Conservation (phyloP, 805 yeast species). For the Grigorovia humatica region DNA sequence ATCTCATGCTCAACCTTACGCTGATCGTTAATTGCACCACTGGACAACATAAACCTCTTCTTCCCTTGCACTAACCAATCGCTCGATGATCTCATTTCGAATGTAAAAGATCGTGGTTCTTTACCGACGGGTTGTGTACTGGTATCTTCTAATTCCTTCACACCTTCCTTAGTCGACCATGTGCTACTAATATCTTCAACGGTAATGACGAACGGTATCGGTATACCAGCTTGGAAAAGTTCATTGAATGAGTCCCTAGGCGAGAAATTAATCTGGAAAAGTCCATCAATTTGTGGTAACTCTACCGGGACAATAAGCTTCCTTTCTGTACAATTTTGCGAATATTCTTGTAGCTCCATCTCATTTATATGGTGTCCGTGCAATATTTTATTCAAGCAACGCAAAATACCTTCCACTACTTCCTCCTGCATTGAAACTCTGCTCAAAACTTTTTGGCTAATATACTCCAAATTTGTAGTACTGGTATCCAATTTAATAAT, state of each 20-base stretch:
- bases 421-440: constrained; percentile 3
- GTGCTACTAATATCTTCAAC: constrained; percentile 12
- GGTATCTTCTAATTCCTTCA: neutral
- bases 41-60: constrained; percentile 40
- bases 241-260: neutral
- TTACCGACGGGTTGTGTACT: neutral
- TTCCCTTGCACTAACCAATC: constrained; percentile 84
- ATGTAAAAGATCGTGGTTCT: constrained; percentile 25
- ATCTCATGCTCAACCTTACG: constrained; percentile 24
- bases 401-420: constrained; percentile 12
- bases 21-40: constrained; percentile 1
- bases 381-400: constrained; percentile 11
- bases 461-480: neutral
- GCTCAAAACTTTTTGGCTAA: neutral
- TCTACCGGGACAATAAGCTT: constrained; percentile 20
- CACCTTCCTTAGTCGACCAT: constrained; percentile 10
- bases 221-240: constrained; percentile 10
- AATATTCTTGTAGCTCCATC: constrained; percentile 17
- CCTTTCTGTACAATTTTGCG: constrained; percentile 13
- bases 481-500: constrained; percentile 5
- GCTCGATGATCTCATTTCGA: constrained; percentile 39
- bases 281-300: constrained; percentile 17
- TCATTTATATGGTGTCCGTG: constrained; percentile 14
- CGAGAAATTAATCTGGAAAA: constrained; percentile 16
- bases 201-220: constrained; percentile 11